Evolutionary conservation across 78 protist genomes (phyloP).

Genomic region (Protostelium mycophagum): DNA sequence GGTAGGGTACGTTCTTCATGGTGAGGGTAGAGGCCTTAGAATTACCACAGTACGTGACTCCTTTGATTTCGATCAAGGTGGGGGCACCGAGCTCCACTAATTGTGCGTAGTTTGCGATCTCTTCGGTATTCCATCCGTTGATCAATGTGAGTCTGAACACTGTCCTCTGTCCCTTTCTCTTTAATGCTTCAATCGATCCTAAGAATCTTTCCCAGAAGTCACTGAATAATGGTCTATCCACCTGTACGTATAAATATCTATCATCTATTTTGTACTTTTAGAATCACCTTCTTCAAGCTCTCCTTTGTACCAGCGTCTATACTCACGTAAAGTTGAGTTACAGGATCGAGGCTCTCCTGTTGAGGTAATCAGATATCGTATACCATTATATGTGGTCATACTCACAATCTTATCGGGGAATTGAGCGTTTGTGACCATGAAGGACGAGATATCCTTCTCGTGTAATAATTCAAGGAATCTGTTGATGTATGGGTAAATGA

Average conservation of each 20-base stretch:
- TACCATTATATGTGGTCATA: no score
- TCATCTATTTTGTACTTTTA: no score
- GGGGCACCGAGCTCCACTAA: constrained; percentile 76
- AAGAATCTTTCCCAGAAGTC: constrained; percentile 88
- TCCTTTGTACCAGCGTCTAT: constrained; percentile 83
- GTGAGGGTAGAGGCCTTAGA: constrained; percentile 24
- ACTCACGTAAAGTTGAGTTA: constrained; percentile 85
- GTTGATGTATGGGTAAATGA: constrained; percentile 85
- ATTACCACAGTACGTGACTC: constrained; percentile 70
- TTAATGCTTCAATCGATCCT: constrained; percentile 44
- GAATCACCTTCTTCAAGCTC: constrained; percentile 18
- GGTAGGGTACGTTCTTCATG: constrained; percentile 82
- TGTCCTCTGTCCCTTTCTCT: constrained; percentile 58
- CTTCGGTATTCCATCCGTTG: constrained; percentile 52
- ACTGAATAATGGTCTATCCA: constrained; percentile 84
- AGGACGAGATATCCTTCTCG: constrained; percentile 66
- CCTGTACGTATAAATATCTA: no score
- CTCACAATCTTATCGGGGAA: constrained; percentile 71
- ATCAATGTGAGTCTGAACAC: constrained; percentile 86
- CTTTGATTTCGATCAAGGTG: constrained; percentile 84
- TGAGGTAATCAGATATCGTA: background rate
- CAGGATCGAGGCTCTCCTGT: constrained; percentile 34
- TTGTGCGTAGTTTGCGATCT: constrained; percentile 49
- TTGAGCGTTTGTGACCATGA: constrained; percentile 93
- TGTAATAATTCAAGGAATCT: constrained; percentile 61